These are phyloP conservation scores for Solanum stenotomum DNA, from an alignment of 257 asterid genomes.

Conservation along the genomic window DNA sequence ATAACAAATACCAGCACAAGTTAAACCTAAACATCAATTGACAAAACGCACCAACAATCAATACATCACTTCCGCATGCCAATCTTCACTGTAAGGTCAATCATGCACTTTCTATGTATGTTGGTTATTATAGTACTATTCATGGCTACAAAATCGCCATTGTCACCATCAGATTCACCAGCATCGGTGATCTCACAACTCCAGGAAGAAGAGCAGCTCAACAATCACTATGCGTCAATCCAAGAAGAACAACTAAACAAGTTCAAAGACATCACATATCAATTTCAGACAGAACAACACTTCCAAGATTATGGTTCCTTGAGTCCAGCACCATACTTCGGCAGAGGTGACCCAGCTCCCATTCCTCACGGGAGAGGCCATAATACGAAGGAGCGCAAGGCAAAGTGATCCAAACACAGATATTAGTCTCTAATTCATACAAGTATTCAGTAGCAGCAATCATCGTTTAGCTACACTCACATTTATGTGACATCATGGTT, in stretches of 20 bases:
- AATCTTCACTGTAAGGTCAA: not conserved
- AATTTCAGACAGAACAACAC: not conserved
- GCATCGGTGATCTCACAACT: not conserved
- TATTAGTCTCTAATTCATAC: not conserved
- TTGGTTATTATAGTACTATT: not conserved
- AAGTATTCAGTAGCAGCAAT: not conserved
- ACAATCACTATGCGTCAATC: not conserved
- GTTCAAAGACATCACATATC: not conserved
- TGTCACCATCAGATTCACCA: not conserved
- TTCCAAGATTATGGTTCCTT: slow-evolving; percentile 18
- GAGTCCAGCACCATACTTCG: slow-evolving; percentile 21
- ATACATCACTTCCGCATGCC: not conserved
- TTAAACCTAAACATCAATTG: not conserved
- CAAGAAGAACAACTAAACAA: not conserved
- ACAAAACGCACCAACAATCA: not conserved
- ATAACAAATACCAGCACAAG: not conserved
- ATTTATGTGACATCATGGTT: not conserved
- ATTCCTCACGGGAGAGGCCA: slow-evolving; percentile 18
- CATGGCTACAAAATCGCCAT: not conserved
- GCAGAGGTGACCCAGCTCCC: slow-evolving; percentile 17
- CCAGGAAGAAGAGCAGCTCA: not conserved
- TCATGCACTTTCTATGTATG: slow-evolving; percentile 5
- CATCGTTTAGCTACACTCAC: not conserved
- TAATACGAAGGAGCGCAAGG: not conserved
- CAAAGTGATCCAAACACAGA: not conserved